Evolutionary conservation across 768 basidiomycete genomes (phyloP), one percentile per base, ranked within the genome.

Genomic region (Cystofilobasidium ferigula): DNA sequence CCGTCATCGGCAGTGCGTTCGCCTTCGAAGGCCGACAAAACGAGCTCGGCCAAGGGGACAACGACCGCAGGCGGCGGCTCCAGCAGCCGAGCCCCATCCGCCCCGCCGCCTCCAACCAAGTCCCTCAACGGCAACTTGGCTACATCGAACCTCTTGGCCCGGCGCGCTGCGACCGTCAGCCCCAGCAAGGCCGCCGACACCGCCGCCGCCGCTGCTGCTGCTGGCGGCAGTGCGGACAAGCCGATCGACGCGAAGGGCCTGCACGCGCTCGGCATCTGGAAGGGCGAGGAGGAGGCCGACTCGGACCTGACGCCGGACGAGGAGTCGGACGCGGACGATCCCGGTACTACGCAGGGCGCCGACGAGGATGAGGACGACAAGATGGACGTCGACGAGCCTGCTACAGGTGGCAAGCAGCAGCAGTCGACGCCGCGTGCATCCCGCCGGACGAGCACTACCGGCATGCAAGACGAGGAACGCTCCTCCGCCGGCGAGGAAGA

Each of bases 251-350:
- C 28, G 51, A 18, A 28, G 5, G 51, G 18, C 6, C 47, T 48
- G 22, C 47, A 26, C n/a, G 47, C 47, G 22, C 47, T 48, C 47
- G 63, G 63, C 42, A 64, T 64, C 24, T 64, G 63, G 63, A 51
- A 58, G 43, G 56, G 34, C 26, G 56, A 64, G 42, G 63, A 64
- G 34, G 63, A 64, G 47, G 57, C 43, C 26, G 63, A 64, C 63
- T 45, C 42, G 42, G 63, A 64, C 43, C 63, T 64, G 57, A 64
- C 63, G 30, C 63, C 63, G 0, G 63, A 64, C 47, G 63, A 64
- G 16, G 63, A 64, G n/a, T 57, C 42, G 16, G 63, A 64, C 42
- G 56, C 32, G 2, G 40, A 64, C 34, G 61, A 62, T 1, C 22
- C 9, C 26, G 28, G 10, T 24, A 47, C 22, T 20, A 42, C 12